Evolutionary conservation across 2,329 filamentous ascomycete species (phyloP), one percentile per base, ranked within the genome.

Genomic region (Fusarium nurragi): DNA sequence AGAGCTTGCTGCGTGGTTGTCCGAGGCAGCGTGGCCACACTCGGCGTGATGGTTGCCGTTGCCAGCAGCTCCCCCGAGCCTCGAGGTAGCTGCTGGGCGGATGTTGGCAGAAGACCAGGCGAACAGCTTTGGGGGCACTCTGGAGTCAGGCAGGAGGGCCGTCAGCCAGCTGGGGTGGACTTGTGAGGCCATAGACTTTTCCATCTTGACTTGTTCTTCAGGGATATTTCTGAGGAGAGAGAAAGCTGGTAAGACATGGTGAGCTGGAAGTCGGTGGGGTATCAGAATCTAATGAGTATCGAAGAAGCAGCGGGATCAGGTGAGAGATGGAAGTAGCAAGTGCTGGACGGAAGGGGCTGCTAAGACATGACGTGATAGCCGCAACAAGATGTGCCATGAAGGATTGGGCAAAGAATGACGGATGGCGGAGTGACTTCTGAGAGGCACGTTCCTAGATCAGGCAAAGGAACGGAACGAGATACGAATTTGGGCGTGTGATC

Each of bases 61-160:
- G 4, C 14, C 16, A n/a, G 16, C 19, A 7, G 22, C 22, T 1
- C 12, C 7, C 10, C 28, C 34, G 6, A 30, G n/a, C 23, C 41
- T 38, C n/a, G 39, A 19, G n/a, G 23, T 8, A 19, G 16, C 25
- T 41, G 23, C 28, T 34, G 52, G 52, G 10, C 37, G 22, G 19
- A 58, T 40, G 7, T 58, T 58, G 25, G 36, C 37, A 12, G 23
- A 28, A 8, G 50, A 55, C 54, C 50, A 58, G 5, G 54, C 50
- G n/a, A 48, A 58, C 8, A 58, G 12, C 10, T 48, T 48, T 18
- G 50, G 50, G 19, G 50, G 19, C 2, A 13, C 18, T 4, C 4
- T 55, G 18, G 37, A 16, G 13, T 58, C 54, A 5, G 37, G 10
- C 1, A 55, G 19, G 14, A 55, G 3, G 13, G 37, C 37, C 6